Percentiles rank a stretch among this genome's conserved stretches.
phyloP scores from a whole-genome alignment of 371 early-diverging fungal genomes.

The Actinomortierella ambigua region DNA sequence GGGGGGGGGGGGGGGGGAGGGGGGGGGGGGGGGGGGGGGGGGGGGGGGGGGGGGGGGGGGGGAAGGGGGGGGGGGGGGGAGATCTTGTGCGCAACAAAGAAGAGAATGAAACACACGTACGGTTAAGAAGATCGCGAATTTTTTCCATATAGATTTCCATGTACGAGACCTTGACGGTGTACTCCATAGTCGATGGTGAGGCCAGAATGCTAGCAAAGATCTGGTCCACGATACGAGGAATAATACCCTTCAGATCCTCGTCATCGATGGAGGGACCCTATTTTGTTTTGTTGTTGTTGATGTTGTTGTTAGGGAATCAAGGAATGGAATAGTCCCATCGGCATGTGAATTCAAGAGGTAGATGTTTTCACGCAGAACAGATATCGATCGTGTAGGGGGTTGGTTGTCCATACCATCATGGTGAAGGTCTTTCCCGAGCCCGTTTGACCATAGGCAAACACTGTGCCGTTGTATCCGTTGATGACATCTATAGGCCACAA shows the following conservation, averaged over 20 bases:
- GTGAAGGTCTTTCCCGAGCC: constrained; percentile 99
- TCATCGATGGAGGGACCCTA: constrained; percentile 94
- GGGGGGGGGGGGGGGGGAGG: too few species aligned
- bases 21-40: too few species aligned
- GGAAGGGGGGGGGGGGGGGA: background rate
- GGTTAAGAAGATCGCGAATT: constrained; percentile 95
- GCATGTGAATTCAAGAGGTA: constrained; percentile 84
- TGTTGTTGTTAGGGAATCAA: constrained; percentile 60
- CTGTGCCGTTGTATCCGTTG: constrained; percentile 94
- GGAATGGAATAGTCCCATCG: constrained; percentile 78
- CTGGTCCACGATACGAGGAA: constrained; percentile 91
- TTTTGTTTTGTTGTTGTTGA: constrained; percentile 21
- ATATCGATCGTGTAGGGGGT: background rate
- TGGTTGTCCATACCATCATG: constrained; percentile 83
- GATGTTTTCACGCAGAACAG: constrained; percentile 56
- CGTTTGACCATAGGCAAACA: constrained; percentile 99
- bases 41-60: too few species aligned
- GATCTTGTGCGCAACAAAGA: background rate
- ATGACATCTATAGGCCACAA: constrained; percentile 59
- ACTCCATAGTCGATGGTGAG: constrained; percentile 87
- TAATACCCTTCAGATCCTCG: constrained; percentile 89
- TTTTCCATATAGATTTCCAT: constrained; percentile 99
- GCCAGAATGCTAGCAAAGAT: constrained; percentile 88
- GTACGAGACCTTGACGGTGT: constrained; percentile 94
- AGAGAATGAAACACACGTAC: constrained; percentile 51